Evolutionary conservation across 2,329 filamentous ascomycete genomes (phyloP), one percentile per base, ranked within the genome.

Genomic region (Raffaelea deltoideospora): DNA sequence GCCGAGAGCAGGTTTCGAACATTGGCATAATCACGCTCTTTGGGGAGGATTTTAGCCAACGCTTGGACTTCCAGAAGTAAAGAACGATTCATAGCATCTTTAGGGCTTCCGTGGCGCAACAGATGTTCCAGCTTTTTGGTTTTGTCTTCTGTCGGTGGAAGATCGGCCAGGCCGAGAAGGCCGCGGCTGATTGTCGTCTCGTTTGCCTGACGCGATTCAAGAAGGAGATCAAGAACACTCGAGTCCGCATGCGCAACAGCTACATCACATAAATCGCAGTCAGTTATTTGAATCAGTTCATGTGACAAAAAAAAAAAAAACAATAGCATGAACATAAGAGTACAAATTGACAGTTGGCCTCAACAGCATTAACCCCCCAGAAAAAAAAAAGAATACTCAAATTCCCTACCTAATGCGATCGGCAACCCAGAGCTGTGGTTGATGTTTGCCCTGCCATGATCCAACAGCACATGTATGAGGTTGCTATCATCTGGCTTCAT

Each of bases 41-140:
- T 49, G 1, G 51, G 48, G 0, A 51, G 53, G 3, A 54, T 53
- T 37, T 60, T 52, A 10, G 67, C 48, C 4, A 66, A 47, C 2
- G 53, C 56, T 31, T 65, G 58, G 5, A 73, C 63, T 45, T 76
- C 71, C 14, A 62, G 59, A 10, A 65, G 56, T 1, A 76, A 57
- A 3, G 69, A 50, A 4, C 55, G 49, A 37, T 59, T 58, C 23
- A 72, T 49, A 1, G 60, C 56, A 11, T 61, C 57, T 22, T 59
- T 62, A 4, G 60, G 57, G 10, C 55, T 55, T 0, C 58, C 57
- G 37, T 58, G 59, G 11, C 53, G 53, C 17, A 73, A 50, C 10
- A 75, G 56, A 1, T 56, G 49, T 18, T 61, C 54, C 15, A 74
- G 53, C 39, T 75, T 75, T 37, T 57, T 52, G 0, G 60, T 57